phyloP scores from a whole-genome alignment of 352 stramenopile species.

The Pythium grandisporangium region DNA sequence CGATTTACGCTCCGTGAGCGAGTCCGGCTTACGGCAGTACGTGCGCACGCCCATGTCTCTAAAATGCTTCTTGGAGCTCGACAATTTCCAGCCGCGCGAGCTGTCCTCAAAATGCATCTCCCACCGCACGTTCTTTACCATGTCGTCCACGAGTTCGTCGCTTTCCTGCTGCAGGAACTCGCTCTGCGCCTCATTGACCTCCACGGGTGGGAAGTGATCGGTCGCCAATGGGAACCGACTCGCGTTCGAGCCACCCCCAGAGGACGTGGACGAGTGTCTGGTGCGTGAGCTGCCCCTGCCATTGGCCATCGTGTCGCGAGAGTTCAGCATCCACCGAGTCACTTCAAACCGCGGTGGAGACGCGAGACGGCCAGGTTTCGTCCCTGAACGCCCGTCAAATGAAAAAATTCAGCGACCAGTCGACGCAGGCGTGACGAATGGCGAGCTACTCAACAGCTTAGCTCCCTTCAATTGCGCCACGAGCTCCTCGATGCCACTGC shows the following conservation, averaged over 20 bases:
- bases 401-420: too few species aligned
- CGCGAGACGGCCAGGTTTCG: too few species aligned
- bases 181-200: conserved; percentile 25
- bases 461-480: too few species aligned
- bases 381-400: too few species aligned
- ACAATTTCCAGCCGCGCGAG: conserved; percentile 53
- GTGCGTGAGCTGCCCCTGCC: conserved; percentile 8
- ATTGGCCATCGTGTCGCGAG: too few species aligned
- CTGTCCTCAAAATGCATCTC: conserved; percentile 54
- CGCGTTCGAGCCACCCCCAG: conserved; percentile 4
- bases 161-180: conserved; percentile 17
- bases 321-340: too few species aligned
- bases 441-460: too few species aligned
- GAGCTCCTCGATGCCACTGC: too few species aligned
- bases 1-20: conserved; percentile 16
- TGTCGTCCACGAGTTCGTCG: conserved; percentile 16
- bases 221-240: conserved; percentile 29
- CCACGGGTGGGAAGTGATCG: conserved; percentile 33
- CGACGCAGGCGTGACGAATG: too few species aligned
- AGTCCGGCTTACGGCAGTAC: conserved; percentile 35
- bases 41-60: conserved; percentile 53
- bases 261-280: conserved; percentile 4
- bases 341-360: too few species aligned
- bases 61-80: conserved; percentile 57
- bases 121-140: conserved; percentile 32